phyloP scores from a whole-genome alignment of 768 basidiomycete species.

The Suillus fuscotomentosus region DNA sequence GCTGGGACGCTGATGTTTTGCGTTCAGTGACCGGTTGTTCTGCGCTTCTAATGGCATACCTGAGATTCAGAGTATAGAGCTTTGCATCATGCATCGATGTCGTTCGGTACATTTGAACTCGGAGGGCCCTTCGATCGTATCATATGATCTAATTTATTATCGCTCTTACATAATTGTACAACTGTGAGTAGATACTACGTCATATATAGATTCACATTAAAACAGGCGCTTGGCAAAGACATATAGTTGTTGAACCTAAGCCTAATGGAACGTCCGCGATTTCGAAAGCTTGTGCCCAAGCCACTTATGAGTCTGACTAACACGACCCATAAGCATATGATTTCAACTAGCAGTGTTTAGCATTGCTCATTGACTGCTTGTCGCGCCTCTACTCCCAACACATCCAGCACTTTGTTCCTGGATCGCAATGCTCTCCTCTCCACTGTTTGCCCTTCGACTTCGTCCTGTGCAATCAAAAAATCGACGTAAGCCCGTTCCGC shows the following conservation, averaged over 20 bases:
- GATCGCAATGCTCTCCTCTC: conserved; percentile 5
- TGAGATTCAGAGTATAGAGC: conserved; percentile 57
- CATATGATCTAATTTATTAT: not conserved
- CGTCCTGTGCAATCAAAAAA: not conserved
- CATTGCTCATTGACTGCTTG: not conserved
- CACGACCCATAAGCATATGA: not conserved
- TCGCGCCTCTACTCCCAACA: conserved; percentile 10
- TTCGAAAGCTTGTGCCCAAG: not conserved
- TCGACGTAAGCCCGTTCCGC: conserved; percentile 1
- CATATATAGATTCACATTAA: not conserved
- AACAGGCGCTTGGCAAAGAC: too few species aligned
- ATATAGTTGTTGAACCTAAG: too few species aligned
- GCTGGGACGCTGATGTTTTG: conserved; percentile 11
- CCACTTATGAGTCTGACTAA: too few species aligned
- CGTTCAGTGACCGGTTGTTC: conserved; percentile 77
- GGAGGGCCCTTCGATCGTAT: not conserved
- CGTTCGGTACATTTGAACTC: not conserved
- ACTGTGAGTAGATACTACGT: not conserved
- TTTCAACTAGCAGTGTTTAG: not conserved
- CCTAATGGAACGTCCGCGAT: too few species aligned
- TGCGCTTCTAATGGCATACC: conserved; percentile 83
- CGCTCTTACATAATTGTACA: not conserved
- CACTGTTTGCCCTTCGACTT: not conserved
- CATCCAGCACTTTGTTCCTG: conserved; percentile 9
- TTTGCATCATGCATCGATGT: not conserved